These are phyloP conservation scores for Xylaria sp. DNA, from an alignment of 2,329 filamentous ascomycete genomes.

Conservation along the genomic window DNA sequence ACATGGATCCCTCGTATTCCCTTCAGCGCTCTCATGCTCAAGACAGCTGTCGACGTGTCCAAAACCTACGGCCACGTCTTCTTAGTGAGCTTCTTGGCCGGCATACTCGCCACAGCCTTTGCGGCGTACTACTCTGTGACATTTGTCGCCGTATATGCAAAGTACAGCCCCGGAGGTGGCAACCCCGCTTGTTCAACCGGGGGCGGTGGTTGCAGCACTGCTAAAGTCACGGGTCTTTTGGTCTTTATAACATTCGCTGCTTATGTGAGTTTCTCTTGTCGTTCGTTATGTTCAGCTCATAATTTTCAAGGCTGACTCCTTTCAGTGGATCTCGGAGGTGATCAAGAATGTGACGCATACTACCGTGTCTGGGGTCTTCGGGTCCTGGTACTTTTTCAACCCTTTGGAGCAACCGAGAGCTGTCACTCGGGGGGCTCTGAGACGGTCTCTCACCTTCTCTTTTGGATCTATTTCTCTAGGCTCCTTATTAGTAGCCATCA, in stretches of 20 bases:
- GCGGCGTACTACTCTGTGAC: constrained; percentile 89
- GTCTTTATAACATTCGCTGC: constrained; percentile 90
- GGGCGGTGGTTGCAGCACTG: constrained; percentile 74
- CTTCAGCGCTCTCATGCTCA: constrained; percentile 89
- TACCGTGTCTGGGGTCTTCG: constrained; percentile 87
- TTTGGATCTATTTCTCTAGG: constrained; percentile 92
- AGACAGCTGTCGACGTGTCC: constrained; percentile 85
- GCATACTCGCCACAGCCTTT: constrained; percentile 78
- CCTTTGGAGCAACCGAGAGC: constrained; percentile 75
- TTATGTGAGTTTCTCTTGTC: constrained; percentile 65
- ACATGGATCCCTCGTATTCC: constrained; percentile 92
- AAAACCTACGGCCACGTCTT: constrained; percentile 88
- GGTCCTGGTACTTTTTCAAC: constrained; percentile 94
- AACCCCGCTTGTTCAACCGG: constrained; percentile 64
- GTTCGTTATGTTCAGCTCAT: not conserved
- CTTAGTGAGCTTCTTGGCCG: constrained; percentile 84
- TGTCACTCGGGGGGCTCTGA: constrained; percentile 84
- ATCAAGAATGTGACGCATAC: constrained; percentile 94
- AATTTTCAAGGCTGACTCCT: constrained; percentile 17
- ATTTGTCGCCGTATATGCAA: constrained; percentile 85
- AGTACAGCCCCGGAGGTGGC: constrained; percentile 72
- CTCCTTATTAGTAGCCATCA: constrained; percentile 84
- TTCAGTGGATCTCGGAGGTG: constrained; percentile 81
- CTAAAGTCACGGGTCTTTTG: constrained; percentile 83
- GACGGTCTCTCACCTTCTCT: constrained; percentile 85